Evolutionary conservation across 768 basidiomycete genomes (phyloP).

Genomic region (Tephrocybe sp.): DNA sequence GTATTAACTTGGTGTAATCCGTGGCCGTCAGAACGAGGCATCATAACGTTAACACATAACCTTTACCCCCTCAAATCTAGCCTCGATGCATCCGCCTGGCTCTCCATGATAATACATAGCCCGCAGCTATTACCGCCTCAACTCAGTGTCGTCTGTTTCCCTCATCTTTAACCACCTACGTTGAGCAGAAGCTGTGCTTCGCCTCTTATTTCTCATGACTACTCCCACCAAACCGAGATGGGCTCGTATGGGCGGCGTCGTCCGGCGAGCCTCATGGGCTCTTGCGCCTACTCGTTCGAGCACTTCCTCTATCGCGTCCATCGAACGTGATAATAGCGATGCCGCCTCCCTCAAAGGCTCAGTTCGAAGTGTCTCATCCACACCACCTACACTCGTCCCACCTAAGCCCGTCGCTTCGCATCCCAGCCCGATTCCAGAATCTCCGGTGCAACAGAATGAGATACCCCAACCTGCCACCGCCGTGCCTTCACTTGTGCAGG

Average conservation of each 20-base stretch:
- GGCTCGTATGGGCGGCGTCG: slow-evolving; percentile 57
- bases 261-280: slow-evolving; percentile 62
- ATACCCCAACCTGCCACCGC: slow-evolving; percentile 28
- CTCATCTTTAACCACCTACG: not conserved
- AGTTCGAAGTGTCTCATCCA: slow-evolving; percentile 12
- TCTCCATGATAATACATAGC: slow-evolving; percentile 34
- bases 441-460: slow-evolving; percentile 51
- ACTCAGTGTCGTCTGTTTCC: slow-evolving; percentile 13
- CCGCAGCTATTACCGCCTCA: slow-evolving; percentile 17
- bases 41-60: not conserved
- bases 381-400: slow-evolving; percentile 20
- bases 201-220: slow-evolving; percentile 20
- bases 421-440: slow-evolving; percentile 72
- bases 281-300: slow-evolving; percentile 38
- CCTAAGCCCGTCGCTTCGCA: slow-evolving; percentile 19
- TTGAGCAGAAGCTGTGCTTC: slow-evolving; percentile 9
- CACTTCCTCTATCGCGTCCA: slow-evolving; percentile 29
- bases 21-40: slow-evolving; percentile 5
- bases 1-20: not conserved
- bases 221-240: slow-evolving; percentile 44
- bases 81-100: slow-evolving; percentile 49
- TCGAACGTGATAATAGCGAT: slow-evolving; percentile 26
- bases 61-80: slow-evolving; percentile 16
- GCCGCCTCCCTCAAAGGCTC: slow-evolving; percentile 26
- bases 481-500: slow-evolving; percentile 41